Percentiles rank a stretch among this genome's conserved stretches.
Evolutionary conservation across 2,329 filamentous ascomycete species (phyloP).

Genomic region (Venturia aucupariae): DNA sequence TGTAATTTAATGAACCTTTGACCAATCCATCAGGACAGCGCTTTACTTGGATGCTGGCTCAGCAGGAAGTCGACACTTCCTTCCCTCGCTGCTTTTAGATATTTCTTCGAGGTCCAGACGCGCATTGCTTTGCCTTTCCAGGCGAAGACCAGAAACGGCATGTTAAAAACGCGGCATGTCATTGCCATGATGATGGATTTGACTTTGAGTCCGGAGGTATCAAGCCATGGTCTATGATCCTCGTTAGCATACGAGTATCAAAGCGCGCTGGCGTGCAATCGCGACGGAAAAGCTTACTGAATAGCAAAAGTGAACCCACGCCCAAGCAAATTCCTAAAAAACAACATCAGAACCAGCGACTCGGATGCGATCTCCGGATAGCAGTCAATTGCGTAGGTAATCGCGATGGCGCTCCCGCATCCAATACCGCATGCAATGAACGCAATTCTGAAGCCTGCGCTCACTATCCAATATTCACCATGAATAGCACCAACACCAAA

Average conservation of each 20-base stretch:
- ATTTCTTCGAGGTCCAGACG: not conserved
- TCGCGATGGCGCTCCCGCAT: not conserved
- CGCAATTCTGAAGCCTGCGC: not conserved
- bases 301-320: not conserved
- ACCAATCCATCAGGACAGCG: not conserved
- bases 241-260: no score
- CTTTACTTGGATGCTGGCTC: not conserved
- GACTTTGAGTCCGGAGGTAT: not conserved
- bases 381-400: not conserved
- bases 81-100: not conserved
- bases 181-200: not conserved
- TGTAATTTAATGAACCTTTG: not conserved
- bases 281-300: not conserved
- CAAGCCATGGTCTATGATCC: not conserved
- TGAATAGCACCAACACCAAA: not conserved
- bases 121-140: not conserved
- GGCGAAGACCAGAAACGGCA: not conserved
- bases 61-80: not conserved
- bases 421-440: not conserved
- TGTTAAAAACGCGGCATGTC: not conserved
- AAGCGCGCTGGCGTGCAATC: no score
- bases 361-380: not conserved
- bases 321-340: not conserved
- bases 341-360: not conserved
- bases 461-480: not conserved